Base-by-base conservation (phyloP, 768 basidiomycete genomes). In the Mycena galopus region DNA sequence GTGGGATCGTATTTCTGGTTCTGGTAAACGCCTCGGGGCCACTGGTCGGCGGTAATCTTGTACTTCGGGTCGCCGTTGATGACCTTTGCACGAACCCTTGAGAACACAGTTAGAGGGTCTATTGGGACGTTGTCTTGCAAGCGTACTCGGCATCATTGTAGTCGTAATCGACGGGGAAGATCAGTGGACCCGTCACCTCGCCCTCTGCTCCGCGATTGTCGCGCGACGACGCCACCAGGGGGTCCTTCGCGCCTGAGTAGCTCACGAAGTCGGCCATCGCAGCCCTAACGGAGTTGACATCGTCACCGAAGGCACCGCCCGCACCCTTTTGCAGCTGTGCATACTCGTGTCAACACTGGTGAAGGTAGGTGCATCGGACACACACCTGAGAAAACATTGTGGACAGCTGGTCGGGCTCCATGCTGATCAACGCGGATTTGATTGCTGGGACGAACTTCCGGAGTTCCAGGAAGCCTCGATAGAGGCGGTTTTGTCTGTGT, bases 151-250 rank as follows among this genome's bases (percentile, higher is more conserved):
- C 55, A 35, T 82, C 60, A 23, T 70, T 67, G 77, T 78, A 82
- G 53, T 82, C 73, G 50, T 76, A 73, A 16, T 78, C 74, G n/a
- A 77, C 75, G 0, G 80, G 80, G 44, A 79, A 81, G 3, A 84
- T 73, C 7, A 81, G 75, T 1, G 64, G 51, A 0, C 82, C 80
- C 4, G 79, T 81, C 0, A 77, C 39, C 25, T 80, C 78, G 65
- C 83, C 77, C 37, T 79, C 70, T 12, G 74, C 67, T 0, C 79
- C 75, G 2, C 65, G 75, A 29, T 72, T 75, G 29, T 42, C 25
- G 27, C 67, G 71, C 17, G 44, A 56, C 16, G 68, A 23, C 57
- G 72, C 61, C 17, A 42, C 50, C 21, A 75, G 55, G 25, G 72
- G 23, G 17, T 66, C 65, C 29, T 39, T 62, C 17, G 12, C 42